These are phyloP conservation scores for Pseudogymnoascus sp. DNA, from an alignment of 2,329 filamentous ascomycete species.

Conservation along the genomic window DNA sequence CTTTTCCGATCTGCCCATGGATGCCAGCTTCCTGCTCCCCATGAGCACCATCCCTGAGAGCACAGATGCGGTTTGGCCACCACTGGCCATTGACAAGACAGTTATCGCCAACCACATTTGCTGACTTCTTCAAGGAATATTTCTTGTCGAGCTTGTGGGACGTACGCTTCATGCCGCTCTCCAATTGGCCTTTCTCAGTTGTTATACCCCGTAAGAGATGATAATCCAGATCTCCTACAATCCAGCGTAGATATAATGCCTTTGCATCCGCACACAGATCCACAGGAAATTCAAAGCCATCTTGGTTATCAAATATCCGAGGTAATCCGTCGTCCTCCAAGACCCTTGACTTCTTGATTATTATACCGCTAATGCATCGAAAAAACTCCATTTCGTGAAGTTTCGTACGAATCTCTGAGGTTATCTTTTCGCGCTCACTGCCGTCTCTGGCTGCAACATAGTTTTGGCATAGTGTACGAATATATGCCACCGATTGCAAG, in stretches of 20 bases:
- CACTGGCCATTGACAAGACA: conserved; percentile 35
- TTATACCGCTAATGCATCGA: conserved; percentile 4
- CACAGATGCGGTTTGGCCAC: conserved; percentile 45
- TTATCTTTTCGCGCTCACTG: neutral
- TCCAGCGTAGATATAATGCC: conserved; percentile 41
- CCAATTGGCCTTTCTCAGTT: conserved; percentile 15
- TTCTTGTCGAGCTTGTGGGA: conserved; percentile 12
- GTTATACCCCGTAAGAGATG: conserved; percentile 34
- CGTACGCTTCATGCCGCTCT: conserved; percentile 14
- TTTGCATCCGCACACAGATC: conserved; percentile 41
- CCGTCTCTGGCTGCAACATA: conserved; percentile 11
- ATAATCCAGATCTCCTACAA: conserved; percentile 32
- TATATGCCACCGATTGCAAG: conserved; percentile 10
- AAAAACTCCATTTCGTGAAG: conserved; percentile 27
- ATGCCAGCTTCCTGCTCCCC: conserved; percentile 43
- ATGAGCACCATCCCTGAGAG: conserved; percentile 46
- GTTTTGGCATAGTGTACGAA: conserved; percentile 14
- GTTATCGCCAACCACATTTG: conserved; percentile 26
- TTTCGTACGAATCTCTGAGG: conserved; percentile 18
- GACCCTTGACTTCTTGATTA: conserved; percentile 23
- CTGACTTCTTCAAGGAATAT: conserved; percentile 12
- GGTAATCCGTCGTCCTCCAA: conserved; percentile 32
- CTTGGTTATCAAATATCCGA: conserved; percentile 32
- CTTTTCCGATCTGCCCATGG: conserved; percentile 36
- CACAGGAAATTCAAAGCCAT: conserved; percentile 31